phyloP scores from a whole-genome alignment of 768 basidiomycete species.

The Leccinellum luteum region DNA sequence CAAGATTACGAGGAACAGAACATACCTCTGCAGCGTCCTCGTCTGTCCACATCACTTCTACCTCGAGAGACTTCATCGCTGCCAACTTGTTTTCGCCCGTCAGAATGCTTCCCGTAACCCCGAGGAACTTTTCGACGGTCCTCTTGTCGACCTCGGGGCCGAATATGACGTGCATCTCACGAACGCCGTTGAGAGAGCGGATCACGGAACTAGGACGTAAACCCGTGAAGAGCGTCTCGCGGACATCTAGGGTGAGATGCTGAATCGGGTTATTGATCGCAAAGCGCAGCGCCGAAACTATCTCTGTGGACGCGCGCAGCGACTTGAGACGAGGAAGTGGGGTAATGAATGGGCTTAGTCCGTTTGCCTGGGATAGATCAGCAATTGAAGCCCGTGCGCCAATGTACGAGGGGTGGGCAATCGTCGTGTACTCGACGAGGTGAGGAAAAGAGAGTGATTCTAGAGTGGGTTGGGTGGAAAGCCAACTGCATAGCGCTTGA shows the following conservation, averaged over 20 bases:
- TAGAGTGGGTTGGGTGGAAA: slow-evolving; percentile 23
- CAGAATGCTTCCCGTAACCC: slow-evolving; percentile 22
- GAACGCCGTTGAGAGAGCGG: slow-evolving; percentile 27
- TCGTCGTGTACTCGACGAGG: slow-evolving; percentile 15
- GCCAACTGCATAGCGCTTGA: slow-evolving; percentile 21
- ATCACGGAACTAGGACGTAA: slow-evolving; percentile 27
- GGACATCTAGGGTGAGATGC: slow-evolving; percentile 24
- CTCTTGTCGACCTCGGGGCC: slow-evolving; percentile 32
- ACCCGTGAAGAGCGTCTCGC: slow-evolving; percentile 28
- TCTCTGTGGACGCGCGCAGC: slow-evolving; percentile 27
- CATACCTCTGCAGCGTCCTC: slow-evolving; percentile 30
- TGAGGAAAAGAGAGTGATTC: slow-evolving; percentile 29
- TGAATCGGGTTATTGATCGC: slow-evolving; percentile 17
- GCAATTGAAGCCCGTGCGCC: slow-evolving; percentile 9
- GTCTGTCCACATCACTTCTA: slow-evolving; percentile 28
- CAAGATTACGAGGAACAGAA: background rate
- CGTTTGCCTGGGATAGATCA: background rate
- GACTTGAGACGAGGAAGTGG: slow-evolving; percentile 26
- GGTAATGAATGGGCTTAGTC: background rate
- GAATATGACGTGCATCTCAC: slow-evolving; percentile 29
- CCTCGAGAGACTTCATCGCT: slow-evolving; percentile 23
- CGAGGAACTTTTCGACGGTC: slow-evolving; percentile 32
- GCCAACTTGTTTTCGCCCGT: slow-evolving; percentile 9
- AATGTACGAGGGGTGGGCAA: background rate
- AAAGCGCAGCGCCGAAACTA: slow-evolving; percentile 19